Conservation (phyloP, 768 basidiomycete genomes). For the Mycena rebaudengoi region DNA sequence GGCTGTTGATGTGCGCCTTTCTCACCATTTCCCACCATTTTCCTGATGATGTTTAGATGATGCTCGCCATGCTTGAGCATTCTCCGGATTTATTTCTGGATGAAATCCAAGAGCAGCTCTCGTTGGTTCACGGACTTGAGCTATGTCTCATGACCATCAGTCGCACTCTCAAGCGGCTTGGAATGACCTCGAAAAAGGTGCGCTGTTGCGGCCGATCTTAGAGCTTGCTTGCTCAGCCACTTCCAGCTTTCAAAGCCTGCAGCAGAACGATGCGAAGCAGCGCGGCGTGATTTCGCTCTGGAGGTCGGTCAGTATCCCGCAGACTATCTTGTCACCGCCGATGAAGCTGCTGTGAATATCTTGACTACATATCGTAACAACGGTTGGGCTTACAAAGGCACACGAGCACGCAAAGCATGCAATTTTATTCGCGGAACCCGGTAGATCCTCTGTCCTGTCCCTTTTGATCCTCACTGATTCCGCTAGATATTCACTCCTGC, state of each 20-base stretch:
- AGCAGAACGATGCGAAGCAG: slow-evolving; percentile 18
- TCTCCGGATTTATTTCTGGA: slow-evolving; percentile 32
- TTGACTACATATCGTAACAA: slow-evolving; percentile 26
- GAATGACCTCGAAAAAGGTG: slow-evolving; percentile 20
- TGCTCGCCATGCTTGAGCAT: slow-evolving; percentile 29
- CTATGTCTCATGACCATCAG: slow-evolving; percentile 21
- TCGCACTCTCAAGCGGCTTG: slow-evolving; percentile 21
- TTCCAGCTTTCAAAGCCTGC: slow-evolving; percentile 24
- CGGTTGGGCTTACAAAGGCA: slow-evolving; percentile 21
- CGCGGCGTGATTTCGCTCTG: slow-evolving; percentile 12
- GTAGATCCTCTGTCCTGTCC: slow-evolving; percentile 8
- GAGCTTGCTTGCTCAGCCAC: not conserved
- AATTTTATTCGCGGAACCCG: slow-evolving; percentile 26
- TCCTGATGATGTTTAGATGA: slow-evolving; percentile 10
- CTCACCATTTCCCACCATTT: not conserved
- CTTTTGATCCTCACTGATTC: not conserved
- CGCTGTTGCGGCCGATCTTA: not conserved
- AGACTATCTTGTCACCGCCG: slow-evolving; percentile 24
- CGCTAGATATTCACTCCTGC: slow-evolving; percentile 31
- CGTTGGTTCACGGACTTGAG: slow-evolving; percentile 10
- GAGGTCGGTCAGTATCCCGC: slow-evolving; percentile 22
- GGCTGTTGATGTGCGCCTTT: slow-evolving; percentile 12
- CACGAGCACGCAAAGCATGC: slow-evolving; percentile 17
- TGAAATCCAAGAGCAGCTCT: slow-evolving; percentile 25
- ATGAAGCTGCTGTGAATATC: slow-evolving; percentile 29